Percentiles rank a stretch among this genome's conserved stretches.
Evolutionary conservation across 1,139 yeast species (phyloP).

Genomic region (Lodderomyces oxycetoniae): DNA sequence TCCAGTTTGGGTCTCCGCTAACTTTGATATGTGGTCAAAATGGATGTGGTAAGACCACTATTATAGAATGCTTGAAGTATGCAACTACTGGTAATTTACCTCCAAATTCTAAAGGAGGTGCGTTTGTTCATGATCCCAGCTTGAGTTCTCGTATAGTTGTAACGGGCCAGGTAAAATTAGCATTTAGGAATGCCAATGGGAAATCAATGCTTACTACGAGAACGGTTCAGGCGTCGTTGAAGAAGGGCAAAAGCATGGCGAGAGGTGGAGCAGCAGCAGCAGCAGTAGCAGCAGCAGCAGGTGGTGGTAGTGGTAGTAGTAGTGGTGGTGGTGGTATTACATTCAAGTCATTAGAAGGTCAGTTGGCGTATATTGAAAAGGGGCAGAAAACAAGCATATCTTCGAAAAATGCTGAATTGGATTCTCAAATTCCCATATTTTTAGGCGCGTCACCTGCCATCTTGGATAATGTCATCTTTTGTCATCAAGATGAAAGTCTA

Average conservation of each 20-base stretch:
- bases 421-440: slow-evolving; percentile 71
- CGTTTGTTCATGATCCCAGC: slow-evolving; percentile 91
- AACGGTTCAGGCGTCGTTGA: slow-evolving; percentile 70
- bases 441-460: slow-evolving; percentile 88
- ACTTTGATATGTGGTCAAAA: slow-evolving; percentile 94
- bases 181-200: slow-evolving; percentile 71
- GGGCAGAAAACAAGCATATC: slow-evolving; percentile 74
- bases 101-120: slow-evolving; percentile 94
- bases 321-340: slow-evolving; percentile 43
- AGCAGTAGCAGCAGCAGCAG: no score
- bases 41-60: slow-evolving; percentile 98
- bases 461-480: slow-evolving; percentile 87
- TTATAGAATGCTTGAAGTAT: slow-evolving; percentile 88
- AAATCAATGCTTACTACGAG: slow-evolving; percentile 82
- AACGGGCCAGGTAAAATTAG: slow-evolving; percentile 85
- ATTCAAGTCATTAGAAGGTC: slow-evolving; percentile 90
- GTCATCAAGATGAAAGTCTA: slow-evolving; percentile 94
- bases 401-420: slow-evolving; percentile 82
- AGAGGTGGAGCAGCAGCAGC: slow-evolving; percentile 2
- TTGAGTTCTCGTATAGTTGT: slow-evolving; percentile 73
- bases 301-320: background rate
- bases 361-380: slow-evolving; percentile 58
- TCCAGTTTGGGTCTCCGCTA: slow-evolving; percentile 85
- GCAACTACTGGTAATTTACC: slow-evolving; percentile 96
- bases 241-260: slow-evolving; percentile 18